Evolutionary conservation across 805 yeast genomes (phyloP).

Genomic region (Saturnispora besseyi): DNA sequence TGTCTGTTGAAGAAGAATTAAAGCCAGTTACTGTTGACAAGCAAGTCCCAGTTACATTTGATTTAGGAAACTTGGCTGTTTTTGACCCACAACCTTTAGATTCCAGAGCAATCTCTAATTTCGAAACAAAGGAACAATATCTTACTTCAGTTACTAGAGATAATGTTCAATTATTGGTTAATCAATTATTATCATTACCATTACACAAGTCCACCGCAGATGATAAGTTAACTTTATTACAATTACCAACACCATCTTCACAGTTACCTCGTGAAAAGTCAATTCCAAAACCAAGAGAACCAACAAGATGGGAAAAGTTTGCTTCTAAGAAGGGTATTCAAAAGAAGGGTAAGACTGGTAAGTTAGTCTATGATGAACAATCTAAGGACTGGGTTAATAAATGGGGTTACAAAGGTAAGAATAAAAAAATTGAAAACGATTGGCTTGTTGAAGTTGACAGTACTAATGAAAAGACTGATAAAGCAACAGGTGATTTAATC

Average conservation of each 20-base stretch:
- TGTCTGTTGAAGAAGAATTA: conserved; percentile 14
- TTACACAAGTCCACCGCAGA: conserved; percentile 64
- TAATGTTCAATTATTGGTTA: conserved; percentile 82
- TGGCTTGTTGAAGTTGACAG: conserved; percentile 96
- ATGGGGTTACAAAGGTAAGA: conserved; percentile 96
- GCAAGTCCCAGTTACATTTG: conserved; percentile 81
- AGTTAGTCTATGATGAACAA: conserved; percentile 82
- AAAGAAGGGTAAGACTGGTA: conserved; percentile 83
- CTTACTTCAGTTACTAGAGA: conserved; percentile 70
- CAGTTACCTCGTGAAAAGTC: conserved; percentile 91
- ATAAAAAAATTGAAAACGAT: conserved; percentile 77
- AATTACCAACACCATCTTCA: conserved; percentile 76
- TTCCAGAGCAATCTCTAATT: conserved; percentile 44
- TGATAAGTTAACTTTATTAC: conserved; percentile 72
- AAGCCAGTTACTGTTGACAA: conserved; percentile 86
- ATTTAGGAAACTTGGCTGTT: conserved; percentile 83
- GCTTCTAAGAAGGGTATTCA: conserved; percentile 93
- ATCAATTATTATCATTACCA: conserved; percentile 86
- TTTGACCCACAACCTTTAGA: conserved; percentile 87
- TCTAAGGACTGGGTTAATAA: conserved; percentile 93
- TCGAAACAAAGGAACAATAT: conserved; percentile 50
- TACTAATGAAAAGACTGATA: conserved; percentile 29
- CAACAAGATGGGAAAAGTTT: conserved; percentile 94
- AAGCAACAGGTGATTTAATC: conserved; percentile 42
- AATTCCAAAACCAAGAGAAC: conserved; percentile 84